These are phyloP conservation scores for Candida montana DNA, from an alignment of 805 yeast genomes.

Conservation along the genomic window DNA sequence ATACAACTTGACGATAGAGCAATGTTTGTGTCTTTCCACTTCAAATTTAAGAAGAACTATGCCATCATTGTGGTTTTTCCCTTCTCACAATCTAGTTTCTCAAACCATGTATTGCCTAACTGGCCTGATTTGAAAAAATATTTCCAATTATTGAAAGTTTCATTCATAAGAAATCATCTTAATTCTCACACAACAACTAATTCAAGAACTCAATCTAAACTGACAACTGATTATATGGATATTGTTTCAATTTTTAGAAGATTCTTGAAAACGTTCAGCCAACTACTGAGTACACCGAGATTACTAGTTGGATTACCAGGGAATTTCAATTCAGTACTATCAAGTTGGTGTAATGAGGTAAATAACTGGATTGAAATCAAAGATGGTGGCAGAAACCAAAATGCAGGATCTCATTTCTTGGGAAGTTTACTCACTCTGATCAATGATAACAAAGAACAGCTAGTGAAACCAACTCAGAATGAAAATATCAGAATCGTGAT, in stretches of 20 bases:
- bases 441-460: constrained; percentile 10
- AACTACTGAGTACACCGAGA: constrained; percentile 31
- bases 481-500: constrained; percentile 46
- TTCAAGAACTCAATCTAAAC: constrained; percentile 4
- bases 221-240: constrained; percentile 19
- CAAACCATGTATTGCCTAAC: constrained; percentile 27
- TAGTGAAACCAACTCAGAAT: constrained; percentile 9
- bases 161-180: constrained; percentile 21
- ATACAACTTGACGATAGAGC: constrained; percentile 26
- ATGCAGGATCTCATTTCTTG: constrained; percentile 20
- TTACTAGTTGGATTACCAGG: constrained; percentile 29
- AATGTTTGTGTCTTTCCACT: constrained; percentile 30
- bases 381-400: constrained; percentile 30
- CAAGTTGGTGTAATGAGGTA: constrained; percentile 35
- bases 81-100: constrained; percentile 20
- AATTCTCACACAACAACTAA: neutral
- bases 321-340: constrained; percentile 23
- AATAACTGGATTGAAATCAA: constrained; percentile 38
- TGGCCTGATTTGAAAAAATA: constrained; percentile 29
- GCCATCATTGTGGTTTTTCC: constrained; percentile 32
- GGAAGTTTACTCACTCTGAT: constrained; percentile 19
- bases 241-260: constrained; percentile 24
- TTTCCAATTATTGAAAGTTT: constrained; percentile 25
- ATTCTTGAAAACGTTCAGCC: constrained; percentile 27
- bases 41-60: constrained; percentile 23